Evolutionary conservation across 2,329 filamentous ascomycete species (phyloP).

Genomic region (Myotisia sp.): DNA sequence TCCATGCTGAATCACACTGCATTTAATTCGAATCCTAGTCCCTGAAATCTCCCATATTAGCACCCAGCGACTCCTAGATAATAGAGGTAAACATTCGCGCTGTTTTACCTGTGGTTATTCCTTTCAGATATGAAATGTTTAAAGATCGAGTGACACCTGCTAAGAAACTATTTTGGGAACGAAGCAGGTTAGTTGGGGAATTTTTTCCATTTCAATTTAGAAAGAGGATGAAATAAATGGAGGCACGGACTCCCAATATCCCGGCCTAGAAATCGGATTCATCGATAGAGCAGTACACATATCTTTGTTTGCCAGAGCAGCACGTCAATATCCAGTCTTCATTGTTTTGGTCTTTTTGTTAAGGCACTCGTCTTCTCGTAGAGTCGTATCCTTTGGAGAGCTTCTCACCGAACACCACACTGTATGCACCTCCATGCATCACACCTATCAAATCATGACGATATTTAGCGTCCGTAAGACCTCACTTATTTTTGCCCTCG

Average conservation of each 20-base stretch:
- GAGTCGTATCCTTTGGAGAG: not conserved
- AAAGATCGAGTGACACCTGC: slow-evolving; percentile 38
- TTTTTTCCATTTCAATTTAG: no score
- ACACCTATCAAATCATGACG: slow-evolving; percentile 11
- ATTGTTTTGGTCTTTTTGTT: no score
- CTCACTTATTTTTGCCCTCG: no score
- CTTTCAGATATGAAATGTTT: slow-evolving; percentile 39
- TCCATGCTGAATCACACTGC: slow-evolving; percentile 33
- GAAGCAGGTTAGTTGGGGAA: slow-evolving; percentile 2
- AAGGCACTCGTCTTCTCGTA: not conserved
- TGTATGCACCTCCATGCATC: slow-evolving; percentile 42
- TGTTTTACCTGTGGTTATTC: slow-evolving; percentile 32
- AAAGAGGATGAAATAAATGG: no score
- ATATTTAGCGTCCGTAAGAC: not conserved
- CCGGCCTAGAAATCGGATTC: slow-evolving; percentile 34
- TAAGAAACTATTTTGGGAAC: slow-evolving; percentile 25
- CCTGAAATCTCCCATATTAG: slow-evolving; percentile 14
- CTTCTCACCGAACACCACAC: slow-evolving; percentile 54
- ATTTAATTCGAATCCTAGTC: slow-evolving; percentile 30
- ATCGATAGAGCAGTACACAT: slow-evolving; percentile 39
- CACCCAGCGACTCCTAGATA: not conserved
- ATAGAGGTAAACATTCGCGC: not conserved
- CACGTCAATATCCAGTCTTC: no score
- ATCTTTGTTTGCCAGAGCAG: no score
- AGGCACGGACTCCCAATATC: slow-evolving; percentile 34